Evolutionary conservation across 2,329 filamentous ascomycete genomes (phyloP).

Genomic region (Arthroderma sp.): DNA sequence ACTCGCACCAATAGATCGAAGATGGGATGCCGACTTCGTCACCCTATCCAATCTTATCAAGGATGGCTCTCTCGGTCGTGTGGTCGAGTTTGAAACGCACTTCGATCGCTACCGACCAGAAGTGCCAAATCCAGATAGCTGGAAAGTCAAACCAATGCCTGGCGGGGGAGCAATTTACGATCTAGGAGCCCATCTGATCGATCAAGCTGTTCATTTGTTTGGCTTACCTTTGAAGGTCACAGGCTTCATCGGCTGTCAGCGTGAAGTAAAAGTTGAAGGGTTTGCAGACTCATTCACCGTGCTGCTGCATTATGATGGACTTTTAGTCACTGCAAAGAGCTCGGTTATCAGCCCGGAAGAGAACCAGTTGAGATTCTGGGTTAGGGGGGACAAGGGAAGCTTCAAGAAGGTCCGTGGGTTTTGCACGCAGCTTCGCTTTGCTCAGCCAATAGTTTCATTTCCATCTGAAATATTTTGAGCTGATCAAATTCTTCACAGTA

Average conservation of each 20-base stretch:
- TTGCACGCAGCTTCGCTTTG: background rate
- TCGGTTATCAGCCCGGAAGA: slow-evolving; percentile 55
- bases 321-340: slow-evolving; percentile 57
- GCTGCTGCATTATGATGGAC: slow-evolving; percentile 52
- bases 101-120: slow-evolving; percentile 61
- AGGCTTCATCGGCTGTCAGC: slow-evolving; percentile 54
- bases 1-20: slow-evolving; percentile 36
- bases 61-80: slow-evolving; percentile 50
- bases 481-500: slow-evolving; percentile 18
- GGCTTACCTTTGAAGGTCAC: slow-evolving; percentile 55
- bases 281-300: slow-evolving; percentile 43
- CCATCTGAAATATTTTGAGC: background rate
- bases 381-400: slow-evolving; percentile 59
- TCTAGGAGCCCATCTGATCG: slow-evolving; percentile 61
- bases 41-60: slow-evolving; percentile 52
- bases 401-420: slow-evolving; percentile 50
- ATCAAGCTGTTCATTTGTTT: slow-evolving; percentile 59
- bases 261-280: slow-evolving; percentile 41
- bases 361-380: slow-evolving; percentile 62
- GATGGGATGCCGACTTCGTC: slow-evolving; percentile 66
- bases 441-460: background rate
- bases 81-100: slow-evolving; percentile 66
- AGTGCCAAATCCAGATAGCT: slow-evolving; percentile 36
- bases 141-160: slow-evolving; percentile 55
- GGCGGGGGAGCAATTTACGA: slow-evolving; percentile 61